Evolutionary conservation across 768 basidiomycete genomes (phyloP), one percentile per base, ranked within the genome.

Genomic region (Kwoniella europaea): DNA sequence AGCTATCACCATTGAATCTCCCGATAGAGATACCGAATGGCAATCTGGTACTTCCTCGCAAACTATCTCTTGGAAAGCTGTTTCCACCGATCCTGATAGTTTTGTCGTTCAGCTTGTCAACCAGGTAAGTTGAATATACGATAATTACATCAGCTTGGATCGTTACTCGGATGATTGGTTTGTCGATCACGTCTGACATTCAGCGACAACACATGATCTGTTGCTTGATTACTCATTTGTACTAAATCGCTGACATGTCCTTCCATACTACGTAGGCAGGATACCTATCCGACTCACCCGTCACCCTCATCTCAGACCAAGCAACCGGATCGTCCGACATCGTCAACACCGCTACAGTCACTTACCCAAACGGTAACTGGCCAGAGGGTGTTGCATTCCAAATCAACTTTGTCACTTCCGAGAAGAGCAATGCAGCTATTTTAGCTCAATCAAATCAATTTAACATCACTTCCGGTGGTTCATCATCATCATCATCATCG

Each of bases 371-470:
- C 4, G 87, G 86, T 63, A 86, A 85, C 41, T 93, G 90, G 89
- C 88, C 89, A 13, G 57, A 81, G n/a, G 90, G 90, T 67, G 65
- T 73, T 43, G 85, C 83, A 44, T 94, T 88, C 88, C 90, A 88
- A 67, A 86, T 95, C 83, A 92, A 94, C 85, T 82, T 94, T 29
- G 88, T 90, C 71, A 76, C 85, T 74, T 71, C 86, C 3, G 60
- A 61, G 18, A 66, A 86, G 20, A 63, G 88, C 65, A 84, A 87
- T 24, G 77, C 82, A 81, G 83, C 84, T 62, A 89, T 94, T 74
- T 86, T 88, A 64, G 91, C 92, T 50, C 92, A 94, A 84, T 92
- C 91, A 18, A 63, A 67, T 29, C 79, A 88, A 66, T 94, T 93
- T 83, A 84, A 79, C 76, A 88, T 89, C 80, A 82, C 81, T 53